Conservation (phyloP, 805 yeast genomes). For the Candida vaughaniae region DNA sequence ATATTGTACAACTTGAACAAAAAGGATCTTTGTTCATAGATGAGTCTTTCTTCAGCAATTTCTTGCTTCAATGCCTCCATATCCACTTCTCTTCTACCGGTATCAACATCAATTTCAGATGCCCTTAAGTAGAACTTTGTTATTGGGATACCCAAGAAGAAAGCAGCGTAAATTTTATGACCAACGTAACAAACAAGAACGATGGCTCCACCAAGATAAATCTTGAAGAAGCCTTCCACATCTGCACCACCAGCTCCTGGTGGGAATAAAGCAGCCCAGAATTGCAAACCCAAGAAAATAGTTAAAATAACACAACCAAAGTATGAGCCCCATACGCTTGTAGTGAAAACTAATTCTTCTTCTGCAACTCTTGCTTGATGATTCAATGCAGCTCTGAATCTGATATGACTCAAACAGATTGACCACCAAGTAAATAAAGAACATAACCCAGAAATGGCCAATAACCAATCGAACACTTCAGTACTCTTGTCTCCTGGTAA, state of each 20-base stretch:
- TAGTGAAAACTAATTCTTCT: slow-evolving; percentile 32
- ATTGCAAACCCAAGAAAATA: slow-evolving; percentile 31
- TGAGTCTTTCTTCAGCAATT: slow-evolving; percentile 43
- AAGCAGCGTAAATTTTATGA: slow-evolving; percentile 49
- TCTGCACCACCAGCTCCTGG: slow-evolving; percentile 28
- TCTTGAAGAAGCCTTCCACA: slow-evolving; percentile 49
- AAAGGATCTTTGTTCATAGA: slow-evolving; percentile 12
- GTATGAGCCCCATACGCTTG: slow-evolving; percentile 29
- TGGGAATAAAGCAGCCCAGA: slow-evolving; percentile 41
- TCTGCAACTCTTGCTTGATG: slow-evolving; percentile 21
- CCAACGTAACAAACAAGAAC: slow-evolving; percentile 45
- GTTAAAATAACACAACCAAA: slow-evolving; percentile 28
- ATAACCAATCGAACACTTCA: slow-evolving; percentile 32
- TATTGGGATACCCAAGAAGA: slow-evolving; percentile 22
- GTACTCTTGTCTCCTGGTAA: slow-evolving; percentile 29
- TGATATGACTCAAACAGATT: slow-evolving; percentile 28
- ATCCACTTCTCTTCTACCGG: slow-evolving; percentile 61
- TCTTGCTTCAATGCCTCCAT: slow-evolving; percentile 51
- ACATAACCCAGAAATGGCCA: slow-evolving; percentile 29
- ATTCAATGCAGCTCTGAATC: slow-evolving; percentile 27
- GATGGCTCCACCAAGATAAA: slow-evolving; percentile 50
- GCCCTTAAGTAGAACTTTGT: slow-evolving; percentile 40
- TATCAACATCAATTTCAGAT: slow-evolving; percentile 56
- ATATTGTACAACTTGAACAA: slow-evolving; percentile 13
- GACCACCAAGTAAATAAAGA: slow-evolving; percentile 30